phyloP scores from a whole-genome alignment of 1,139 yeast species.

The Geotrichum restrictum region DNA sequence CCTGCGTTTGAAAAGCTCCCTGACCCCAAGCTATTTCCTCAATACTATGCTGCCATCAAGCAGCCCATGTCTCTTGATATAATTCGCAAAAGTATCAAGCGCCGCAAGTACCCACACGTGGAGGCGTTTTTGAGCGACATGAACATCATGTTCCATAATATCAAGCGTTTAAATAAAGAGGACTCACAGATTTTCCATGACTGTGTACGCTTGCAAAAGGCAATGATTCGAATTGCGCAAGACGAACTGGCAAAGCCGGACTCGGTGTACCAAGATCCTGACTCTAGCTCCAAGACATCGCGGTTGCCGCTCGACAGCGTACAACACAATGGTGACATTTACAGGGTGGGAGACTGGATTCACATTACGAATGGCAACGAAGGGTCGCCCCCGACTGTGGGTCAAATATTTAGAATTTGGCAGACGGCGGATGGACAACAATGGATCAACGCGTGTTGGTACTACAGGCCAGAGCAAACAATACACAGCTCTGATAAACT shows the following conservation, averaged over 20 bases:
- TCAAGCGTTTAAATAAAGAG: constrained; percentile 61
- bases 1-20: constrained; percentile 77
- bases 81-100: constrained; percentile 77
- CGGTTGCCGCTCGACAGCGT: constrained; percentile 76
- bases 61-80: constrained; percentile 80
- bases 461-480: constrained; percentile 94
- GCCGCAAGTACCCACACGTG: constrained; percentile 73
- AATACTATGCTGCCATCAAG: constrained; percentile 61
- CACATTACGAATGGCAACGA: constrained; percentile 82
- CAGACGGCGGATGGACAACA: constrained; percentile 75
- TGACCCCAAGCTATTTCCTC: constrained; percentile 59
- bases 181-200: constrained; percentile 56
- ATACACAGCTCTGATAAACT: constrained; percentile 86
- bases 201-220: constrained; percentile 57
- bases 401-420: constrained; percentile 93
- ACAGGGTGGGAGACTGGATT: constrained; percentile 94
- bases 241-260: constrained; percentile 80
- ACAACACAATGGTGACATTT: constrained; percentile 65
- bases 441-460: constrained; percentile 96
- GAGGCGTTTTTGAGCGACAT: constrained; percentile 75
- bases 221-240: constrained; percentile 57
- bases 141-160: constrained; percentile 68
- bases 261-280: constrained; percentile 66
- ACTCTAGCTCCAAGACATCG: constrained; percentile 47
- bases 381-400: constrained; percentile 82